Evolutionary conservation across 495 filamentous ascomycete species (phyloP), one percentile per base, ranked within the genome.

Genomic region (Penicillium paxilli): DNA sequence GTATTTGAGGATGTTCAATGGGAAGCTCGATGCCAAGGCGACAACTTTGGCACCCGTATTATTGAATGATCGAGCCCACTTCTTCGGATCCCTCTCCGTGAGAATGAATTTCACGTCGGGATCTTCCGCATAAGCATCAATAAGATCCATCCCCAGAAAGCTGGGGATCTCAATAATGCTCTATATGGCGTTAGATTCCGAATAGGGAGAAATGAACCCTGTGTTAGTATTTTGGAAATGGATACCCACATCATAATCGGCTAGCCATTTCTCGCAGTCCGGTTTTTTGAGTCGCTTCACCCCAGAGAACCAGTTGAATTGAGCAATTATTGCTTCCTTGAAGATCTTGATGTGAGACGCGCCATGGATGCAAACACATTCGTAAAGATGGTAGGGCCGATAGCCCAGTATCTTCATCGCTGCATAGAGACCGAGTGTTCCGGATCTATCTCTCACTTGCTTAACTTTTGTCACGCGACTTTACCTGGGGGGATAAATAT

Each of bases 61-160:
- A 20, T 65, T 65, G 38, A 65, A 22, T 0, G 65, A 68, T 14
- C 20, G 44, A 0, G 54, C 65, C 65, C 65, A 68, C 20, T 57
- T 65, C 12, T 61, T 49, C 0, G 65, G 62, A 2, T 28, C 7
- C 23, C 65, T 55, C 21, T 68, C 65, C 1, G 65, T 65, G 14
- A 68, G 48, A 21, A 68, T 65, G 41, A 68, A 68, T n/a, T 68
- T 68, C 8, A 68, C 62, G 11, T 65, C 44, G 0, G 65, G 65
- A 21, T 68, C 65, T 2, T 55, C 3, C 0, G 44, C 49, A 26
- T 68, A 65, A 1, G 49, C 49, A 12, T 59, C 40, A 1, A 68
- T 22, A 1, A 59, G 5, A 9, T 59, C 33, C n/a, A 42, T 32
- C 4, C 58, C 58, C n/a, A 59, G 20, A n/a, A 57, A 59, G 24